Conservation (phyloP, 495 filamentous ascomycete species). For the Cercophora scortea region DNA sequence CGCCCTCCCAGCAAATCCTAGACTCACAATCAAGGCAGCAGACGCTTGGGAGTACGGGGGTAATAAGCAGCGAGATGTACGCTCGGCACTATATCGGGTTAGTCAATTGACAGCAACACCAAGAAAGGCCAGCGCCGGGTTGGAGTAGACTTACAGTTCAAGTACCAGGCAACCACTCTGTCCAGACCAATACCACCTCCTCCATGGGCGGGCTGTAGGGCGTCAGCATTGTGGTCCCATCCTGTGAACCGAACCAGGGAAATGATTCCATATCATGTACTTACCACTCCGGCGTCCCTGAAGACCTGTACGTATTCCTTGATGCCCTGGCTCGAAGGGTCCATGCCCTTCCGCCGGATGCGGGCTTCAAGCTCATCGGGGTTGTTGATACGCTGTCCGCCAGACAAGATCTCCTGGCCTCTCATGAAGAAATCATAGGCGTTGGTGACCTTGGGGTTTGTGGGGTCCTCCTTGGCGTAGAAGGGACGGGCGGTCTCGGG, state of each 20-base stretch:
- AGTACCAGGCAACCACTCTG: background rate
- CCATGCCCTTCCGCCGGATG: conserved; percentile 64
- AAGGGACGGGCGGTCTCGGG: conserved; percentile 78
- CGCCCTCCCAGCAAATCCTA: too few relatives aligned
- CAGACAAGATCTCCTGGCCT: conserved; percentile 54
- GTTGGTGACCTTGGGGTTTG: conserved; percentile 63
- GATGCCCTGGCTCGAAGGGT: conserved; percentile 65
- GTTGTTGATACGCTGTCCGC: conserved; percentile 79
- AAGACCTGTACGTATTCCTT: conserved; percentile 82
- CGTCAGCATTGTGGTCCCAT: background rate
- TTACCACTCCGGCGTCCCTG: conserved; percentile 53
- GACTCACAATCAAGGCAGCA: background rate
- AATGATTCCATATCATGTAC: background rate
- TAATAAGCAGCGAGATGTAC: background rate
- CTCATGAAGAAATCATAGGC: conserved; percentile 92
- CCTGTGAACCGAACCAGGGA: background rate
- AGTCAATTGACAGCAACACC: background rate
- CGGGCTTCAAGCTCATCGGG: conserved; percentile 58
- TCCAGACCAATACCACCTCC: background rate
- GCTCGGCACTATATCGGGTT: background rate
- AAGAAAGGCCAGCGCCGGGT: background rate
- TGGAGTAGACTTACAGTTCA: background rate
- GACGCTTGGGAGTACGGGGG: background rate
- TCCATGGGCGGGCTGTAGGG: background rate
- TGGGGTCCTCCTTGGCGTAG: conserved; percentile 75